Evolutionary conservation across 2,329 filamentous ascomycete genomes (phyloP), one percentile per base, ranked within the genome.

Genomic region (Alternaria panax): DNA sequence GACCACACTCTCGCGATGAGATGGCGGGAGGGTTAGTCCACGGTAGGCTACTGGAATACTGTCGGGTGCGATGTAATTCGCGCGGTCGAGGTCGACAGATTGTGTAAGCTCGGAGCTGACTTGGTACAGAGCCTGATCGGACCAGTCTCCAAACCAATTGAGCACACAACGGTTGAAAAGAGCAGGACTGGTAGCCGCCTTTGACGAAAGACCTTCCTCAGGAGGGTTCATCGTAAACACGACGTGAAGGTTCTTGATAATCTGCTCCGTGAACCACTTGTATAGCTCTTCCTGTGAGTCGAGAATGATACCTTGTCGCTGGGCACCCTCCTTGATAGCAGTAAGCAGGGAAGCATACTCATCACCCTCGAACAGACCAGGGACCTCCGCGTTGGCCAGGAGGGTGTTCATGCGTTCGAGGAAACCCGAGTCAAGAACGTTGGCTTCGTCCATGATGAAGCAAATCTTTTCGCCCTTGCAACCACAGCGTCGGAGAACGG

Each of bases 131-230:
- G 95, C 96, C 81, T 99, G 95, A 78, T 99, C 95, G 52, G 95
- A 99, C 95, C 95, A 99, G 80, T 99, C 95, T 66, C 95, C 95
- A 77, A 99, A 97, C 95, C 95, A 99, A 81, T 99, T 99, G 70
- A 99, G 89, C 48, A 99, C 95, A 76, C 95, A 99, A 85, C 95
- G 90, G 83, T 99, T 99, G 90, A 99, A 99, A 73, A 99, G 82
- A 40, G 95, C 95, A 60, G 95, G 95, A 86, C 93, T 97, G 3
- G 96, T 99, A 27, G 95, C 96, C 57, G 95, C 95, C 82, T 97
- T 98, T 30, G 93, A 97, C 2, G 92, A 95, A 8, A 99, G 82
- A 0, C 95, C 94, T 69, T 95, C 95, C 75, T 97, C 92, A 0
- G 95, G 96, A 14, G 95, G 95, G 79, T 99, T 99, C 95, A 99